Conservation (phyloP, 2,329 filamentous ascomycete species). For the Zasmidium cellare region DNA sequence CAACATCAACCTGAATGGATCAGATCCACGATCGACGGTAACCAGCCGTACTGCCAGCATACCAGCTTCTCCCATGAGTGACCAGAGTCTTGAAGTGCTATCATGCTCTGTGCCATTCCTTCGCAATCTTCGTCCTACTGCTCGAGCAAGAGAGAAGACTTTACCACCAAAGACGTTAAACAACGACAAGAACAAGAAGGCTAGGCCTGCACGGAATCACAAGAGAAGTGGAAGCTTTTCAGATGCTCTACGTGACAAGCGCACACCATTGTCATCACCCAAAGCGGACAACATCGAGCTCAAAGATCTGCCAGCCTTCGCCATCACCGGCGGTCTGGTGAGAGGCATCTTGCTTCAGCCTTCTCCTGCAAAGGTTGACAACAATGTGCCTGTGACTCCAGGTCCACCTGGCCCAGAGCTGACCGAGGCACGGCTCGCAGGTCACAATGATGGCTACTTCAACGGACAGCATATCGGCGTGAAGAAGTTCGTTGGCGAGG, state of each 20-base stretch:
- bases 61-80: slow-evolving; percentile 47
- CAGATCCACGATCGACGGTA: slow-evolving; percentile 16
- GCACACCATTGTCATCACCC: slow-evolving; percentile 52
- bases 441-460: slow-evolving; percentile 12
- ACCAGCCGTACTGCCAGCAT: slow-evolving; percentile 34
- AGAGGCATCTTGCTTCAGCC: slow-evolving; percentile 83
- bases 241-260: slow-evolving; percentile 74
- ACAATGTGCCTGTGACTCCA: slow-evolving; percentile 50
- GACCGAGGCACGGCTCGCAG: slow-evolving; percentile 14
- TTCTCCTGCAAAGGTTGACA: slow-evolving; percentile 75
- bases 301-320: slow-evolving; percentile 56
- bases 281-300: slow-evolving; percentile 41
- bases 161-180: not conserved
- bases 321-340: slow-evolving; percentile 80
- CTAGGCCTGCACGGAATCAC: slow-evolving; percentile 55
- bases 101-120: slow-evolving; percentile 60
- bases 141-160: slow-evolving; percentile 16
- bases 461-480: slow-evolving; percentile 61
- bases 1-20: slow-evolving; percentile 4
- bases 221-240: slow-evolving; percentile 86
- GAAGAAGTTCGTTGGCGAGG: slow-evolving; percentile 81
- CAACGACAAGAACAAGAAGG: slow-evolving; percentile 6
- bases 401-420: slow-evolving; percentile 16
- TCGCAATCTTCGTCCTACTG: slow-evolving; percentile 23
- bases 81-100: slow-evolving; percentile 56